These are phyloP conservation scores for Marchantia paleacea DNA, from an alignment of 225 moss, liverwort and hornwort genomes.

Conservation along the genomic window DNA sequence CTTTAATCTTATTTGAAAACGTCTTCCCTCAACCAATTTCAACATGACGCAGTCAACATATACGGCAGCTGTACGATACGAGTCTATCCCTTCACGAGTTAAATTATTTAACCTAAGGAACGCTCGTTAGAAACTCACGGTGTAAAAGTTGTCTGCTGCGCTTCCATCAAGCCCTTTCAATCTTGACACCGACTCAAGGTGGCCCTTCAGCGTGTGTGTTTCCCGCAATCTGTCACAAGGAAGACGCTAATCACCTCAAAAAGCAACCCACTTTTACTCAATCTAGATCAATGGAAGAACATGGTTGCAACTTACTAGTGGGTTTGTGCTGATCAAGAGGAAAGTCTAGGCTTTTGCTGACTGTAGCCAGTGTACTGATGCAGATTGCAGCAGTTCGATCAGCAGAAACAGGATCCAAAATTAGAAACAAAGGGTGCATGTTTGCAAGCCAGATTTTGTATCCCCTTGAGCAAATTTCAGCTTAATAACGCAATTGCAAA, in stretches of 20 bases:
- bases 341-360: too few relatives aligned
- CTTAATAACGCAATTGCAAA: not conserved
- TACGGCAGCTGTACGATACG: not conserved
- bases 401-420: too few relatives aligned
- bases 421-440: too few relatives aligned
- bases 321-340: too few relatives aligned
- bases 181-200: conserved; percentile 30
- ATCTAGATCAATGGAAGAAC: not conserved
- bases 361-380: too few relatives aligned
- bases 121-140: conserved; percentile 19
- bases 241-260: not conserved
- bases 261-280: not conserved
- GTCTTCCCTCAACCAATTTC: too few relatives aligned
- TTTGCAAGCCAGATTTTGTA: not conserved
- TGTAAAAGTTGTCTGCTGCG: conserved; percentile 30
- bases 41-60: not conserved
- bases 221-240: conserved; percentile 33
- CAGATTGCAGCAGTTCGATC: too few relatives aligned
- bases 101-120: not conserved
- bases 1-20: not conserved
- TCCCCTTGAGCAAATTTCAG: not conserved
- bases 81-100: not conserved
- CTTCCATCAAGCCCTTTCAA: conserved; percentile 29
- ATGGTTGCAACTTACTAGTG: not conserved
- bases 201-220: conserved; percentile 36